A percentile compares a stretch with the other conserved stretches of the same genome.
phyloP scores from a whole-genome alignment of 495 filamentous ascomycete genomes.

The Stereocaulon alpinum region DNA sequence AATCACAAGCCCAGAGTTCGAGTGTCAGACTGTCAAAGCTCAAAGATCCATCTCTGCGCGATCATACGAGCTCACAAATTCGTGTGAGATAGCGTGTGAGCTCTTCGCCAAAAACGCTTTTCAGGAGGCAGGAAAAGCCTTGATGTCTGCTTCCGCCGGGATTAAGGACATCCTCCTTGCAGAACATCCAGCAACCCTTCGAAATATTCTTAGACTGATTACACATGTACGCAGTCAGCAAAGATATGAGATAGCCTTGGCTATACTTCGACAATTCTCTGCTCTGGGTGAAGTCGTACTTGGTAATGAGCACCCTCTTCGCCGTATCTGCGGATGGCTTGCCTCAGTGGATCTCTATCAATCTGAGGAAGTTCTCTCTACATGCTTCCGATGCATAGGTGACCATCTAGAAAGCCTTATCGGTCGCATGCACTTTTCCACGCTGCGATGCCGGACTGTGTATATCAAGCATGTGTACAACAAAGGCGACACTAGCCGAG shows the following conservation, averaged over 20 bases:
- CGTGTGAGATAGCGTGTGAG: background rate
- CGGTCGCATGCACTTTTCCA: background rate
- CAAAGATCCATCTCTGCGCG: too few relatives aligned
- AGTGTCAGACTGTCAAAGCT: background rate
- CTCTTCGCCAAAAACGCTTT: background rate
- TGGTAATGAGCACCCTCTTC: background rate
- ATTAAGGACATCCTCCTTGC: background rate
- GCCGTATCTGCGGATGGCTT: slow-evolving; percentile 4
- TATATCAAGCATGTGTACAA: background rate
- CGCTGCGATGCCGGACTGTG: background rate
- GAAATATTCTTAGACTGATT: background rate
- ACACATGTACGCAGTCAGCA: background rate
- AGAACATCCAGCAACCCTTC: background rate
- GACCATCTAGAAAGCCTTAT: slow-evolving; percentile 1
- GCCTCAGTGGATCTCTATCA: background rate
- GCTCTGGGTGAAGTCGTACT: background rate
- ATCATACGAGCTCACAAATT: too few relatives aligned
- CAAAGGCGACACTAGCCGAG: too few relatives aligned
- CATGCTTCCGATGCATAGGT: background rate
- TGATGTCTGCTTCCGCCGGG: background rate
- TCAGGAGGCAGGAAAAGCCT: background rate
- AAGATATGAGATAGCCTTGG: slow-evolving; percentile 5
- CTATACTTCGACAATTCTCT: slow-evolving; percentile 3
- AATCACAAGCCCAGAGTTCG: background rate
- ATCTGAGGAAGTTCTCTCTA: background rate